Percentiles rank a stretch among this genome's conserved stretches.
These are phyloP conservation scores for Boletus sp. DNA, from an alignment of 1,284 basidiomycete species.

Conservation along the genomic window DNA sequence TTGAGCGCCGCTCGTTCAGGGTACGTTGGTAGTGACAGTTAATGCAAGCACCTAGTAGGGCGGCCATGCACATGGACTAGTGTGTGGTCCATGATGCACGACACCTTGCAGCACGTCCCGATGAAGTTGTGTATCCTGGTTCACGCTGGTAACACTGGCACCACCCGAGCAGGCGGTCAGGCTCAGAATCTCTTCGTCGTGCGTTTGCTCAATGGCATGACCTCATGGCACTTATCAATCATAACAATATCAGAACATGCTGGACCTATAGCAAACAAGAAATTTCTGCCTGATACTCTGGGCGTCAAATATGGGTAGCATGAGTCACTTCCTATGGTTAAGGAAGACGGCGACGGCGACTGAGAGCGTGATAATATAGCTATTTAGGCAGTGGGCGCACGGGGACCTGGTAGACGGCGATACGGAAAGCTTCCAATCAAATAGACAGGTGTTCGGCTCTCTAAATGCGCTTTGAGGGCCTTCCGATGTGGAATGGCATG, in stretches of 20 bases:
- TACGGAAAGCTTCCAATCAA: neutral
- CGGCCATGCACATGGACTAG: too few relatives aligned
- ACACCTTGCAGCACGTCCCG: too few relatives aligned
- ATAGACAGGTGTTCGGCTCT: neutral
- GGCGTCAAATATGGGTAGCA: neutral
- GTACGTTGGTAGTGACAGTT: neutral
- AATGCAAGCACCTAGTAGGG: neutral
- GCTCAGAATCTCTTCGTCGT: too few relatives aligned
- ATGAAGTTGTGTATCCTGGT: too few relatives aligned
- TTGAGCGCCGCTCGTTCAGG: too few relatives aligned
- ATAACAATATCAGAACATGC: neutral
- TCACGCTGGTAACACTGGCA: too few relatives aligned
- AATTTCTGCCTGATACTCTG: neutral
- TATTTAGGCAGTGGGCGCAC: neutral
- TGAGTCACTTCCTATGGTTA: neutral
- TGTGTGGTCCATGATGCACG: too few relatives aligned
- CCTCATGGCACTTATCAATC: neutral
- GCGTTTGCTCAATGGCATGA: neutral
- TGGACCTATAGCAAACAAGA: neutral
- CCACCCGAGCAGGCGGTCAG: too few relatives aligned
- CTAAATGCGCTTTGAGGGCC: neutral
- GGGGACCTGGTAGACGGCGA: neutral
- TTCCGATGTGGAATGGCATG: neutral
- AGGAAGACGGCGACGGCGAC: neutral
- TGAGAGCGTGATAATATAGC: too few relatives aligned